Conservation (phyloP, 148 eudicot species). For the Rhododendron simsii region DNA sequence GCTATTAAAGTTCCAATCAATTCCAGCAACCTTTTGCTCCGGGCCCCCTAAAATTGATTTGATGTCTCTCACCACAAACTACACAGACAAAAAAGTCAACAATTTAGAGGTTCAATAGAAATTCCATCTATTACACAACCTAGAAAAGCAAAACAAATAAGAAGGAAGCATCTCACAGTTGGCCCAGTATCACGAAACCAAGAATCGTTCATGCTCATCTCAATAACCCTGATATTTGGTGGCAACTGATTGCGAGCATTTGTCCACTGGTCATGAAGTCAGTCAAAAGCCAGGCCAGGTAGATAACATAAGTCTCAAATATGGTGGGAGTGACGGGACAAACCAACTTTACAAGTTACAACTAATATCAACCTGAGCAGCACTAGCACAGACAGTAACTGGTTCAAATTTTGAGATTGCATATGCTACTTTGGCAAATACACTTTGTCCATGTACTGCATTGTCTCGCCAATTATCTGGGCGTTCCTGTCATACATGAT, state of each 20-base stretch:
- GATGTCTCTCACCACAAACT: conserved; percentile 68
- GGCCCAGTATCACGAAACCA: conserved; percentile 98
- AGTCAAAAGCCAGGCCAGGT: conserved; percentile 7
- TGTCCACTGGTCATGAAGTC: conserved; percentile 47
- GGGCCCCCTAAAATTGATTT: conserved; percentile 22
- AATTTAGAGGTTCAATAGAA: neutral
- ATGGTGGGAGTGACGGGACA: neutral
- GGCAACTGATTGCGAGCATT: conserved; percentile 79
- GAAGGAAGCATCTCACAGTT: conserved; percentile 52
- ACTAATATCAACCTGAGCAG: conserved; percentile 54
- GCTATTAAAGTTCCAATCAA: conserved; percentile 93
- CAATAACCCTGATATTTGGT: conserved; percentile 66
- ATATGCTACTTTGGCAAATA: conserved; percentile 65
- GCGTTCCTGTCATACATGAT: conserved; percentile 55
- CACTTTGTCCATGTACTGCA: conserved; percentile 60
- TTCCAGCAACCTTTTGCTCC: conserved; percentile 54
- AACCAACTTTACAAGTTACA: neutral
- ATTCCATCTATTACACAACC: neutral
- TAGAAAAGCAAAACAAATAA: neutral
- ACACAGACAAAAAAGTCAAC: conserved; percentile 3
- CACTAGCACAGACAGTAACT: conserved; percentile 85
- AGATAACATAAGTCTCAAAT: neutral
- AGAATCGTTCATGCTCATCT: conserved; percentile 94
- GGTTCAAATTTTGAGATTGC: conserved; percentile 88
- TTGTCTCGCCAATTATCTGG: conserved; percentile 86